Conservation (phyloP, 2,329 filamentous ascomycete genomes). For the Coniochaeta hoffmannii region DNA sequence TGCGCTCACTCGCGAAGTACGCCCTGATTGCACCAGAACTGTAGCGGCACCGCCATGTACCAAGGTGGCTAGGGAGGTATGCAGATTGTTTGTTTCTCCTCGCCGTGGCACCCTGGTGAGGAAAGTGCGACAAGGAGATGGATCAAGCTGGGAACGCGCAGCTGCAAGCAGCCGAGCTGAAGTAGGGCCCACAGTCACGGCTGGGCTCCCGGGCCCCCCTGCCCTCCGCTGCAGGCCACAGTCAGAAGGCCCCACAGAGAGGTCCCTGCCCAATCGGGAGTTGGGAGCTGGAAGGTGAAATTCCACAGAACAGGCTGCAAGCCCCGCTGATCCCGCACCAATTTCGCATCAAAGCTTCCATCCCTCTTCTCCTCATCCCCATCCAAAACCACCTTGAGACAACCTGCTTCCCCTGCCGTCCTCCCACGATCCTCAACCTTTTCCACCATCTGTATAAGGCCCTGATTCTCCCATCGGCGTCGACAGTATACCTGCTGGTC, state of each 20-base stretch:
- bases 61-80: too few species aligned
- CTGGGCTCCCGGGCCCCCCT: too few species aligned
- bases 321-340: neutral
- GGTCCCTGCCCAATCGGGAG: neutral
- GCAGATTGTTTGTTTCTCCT: neutral
- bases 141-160: neutral
- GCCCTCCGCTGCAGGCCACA: neutral
- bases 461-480: neutral
- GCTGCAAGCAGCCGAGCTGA: neutral
- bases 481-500: neutral
- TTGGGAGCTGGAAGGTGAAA: neutral
- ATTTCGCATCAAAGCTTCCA: constrained; percentile 1
- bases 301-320: neutral
- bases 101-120: neutral
- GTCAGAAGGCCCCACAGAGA: neutral
- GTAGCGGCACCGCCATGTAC: too few species aligned
- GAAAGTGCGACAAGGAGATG: neutral
- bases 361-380: neutral
- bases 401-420: neutral
- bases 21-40: too few species aligned
- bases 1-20: too few species aligned
- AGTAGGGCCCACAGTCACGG: too few species aligned
- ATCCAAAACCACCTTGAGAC: constrained; percentile 3
- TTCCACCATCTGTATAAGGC: neutral
- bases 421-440: constrained; percentile 3